Percentiles rank a stretch among this genome's conserved stretches.
Evolutionary conservation across 2,329 filamentous ascomycete species (phyloP).

Genomic region (Hirsutella thompsonii): DNA sequence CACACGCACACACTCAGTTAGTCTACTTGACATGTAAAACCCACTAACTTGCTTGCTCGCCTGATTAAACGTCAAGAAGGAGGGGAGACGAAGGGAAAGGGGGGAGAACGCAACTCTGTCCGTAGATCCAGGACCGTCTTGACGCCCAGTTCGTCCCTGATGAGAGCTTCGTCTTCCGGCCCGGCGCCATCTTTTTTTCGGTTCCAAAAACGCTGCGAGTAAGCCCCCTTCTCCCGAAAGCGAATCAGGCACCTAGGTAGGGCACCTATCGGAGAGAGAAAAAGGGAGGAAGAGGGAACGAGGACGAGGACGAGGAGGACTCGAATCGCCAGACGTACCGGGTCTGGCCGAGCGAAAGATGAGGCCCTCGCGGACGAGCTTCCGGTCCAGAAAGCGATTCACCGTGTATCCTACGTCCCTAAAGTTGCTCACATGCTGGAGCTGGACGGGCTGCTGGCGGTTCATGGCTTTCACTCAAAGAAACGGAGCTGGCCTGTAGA

Average conservation of each 20-base stretch:
- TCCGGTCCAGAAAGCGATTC: slow-evolving; percentile 43
- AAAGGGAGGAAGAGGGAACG: no score
- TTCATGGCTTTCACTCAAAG: slow-evolving; percentile 6
- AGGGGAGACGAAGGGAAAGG: no score
- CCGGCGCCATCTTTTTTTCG: slow-evolving; percentile 66
- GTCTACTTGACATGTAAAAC: no score
- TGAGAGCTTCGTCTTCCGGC: slow-evolving; percentile 42
- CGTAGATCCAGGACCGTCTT: slow-evolving; percentile 68
- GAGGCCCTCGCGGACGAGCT: slow-evolving; percentile 47
- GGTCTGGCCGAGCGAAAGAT: slow-evolving; percentile 57
- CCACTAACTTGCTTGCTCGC: no score
- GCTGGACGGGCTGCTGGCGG: slow-evolving; percentile 1
- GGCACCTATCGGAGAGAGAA: no score
- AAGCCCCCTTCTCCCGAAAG: no score
- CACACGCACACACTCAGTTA: no score
- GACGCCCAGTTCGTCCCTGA: slow-evolving; percentile 49
- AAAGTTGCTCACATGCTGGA: slow-evolving; percentile 50
- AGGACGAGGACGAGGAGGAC: no score
- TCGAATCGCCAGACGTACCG: slow-evolving; percentile 23
- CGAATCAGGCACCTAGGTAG: no score
- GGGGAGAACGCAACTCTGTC: slow-evolving; percentile 43
- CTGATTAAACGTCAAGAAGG: no score
- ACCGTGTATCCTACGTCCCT: slow-evolving; percentile 60
- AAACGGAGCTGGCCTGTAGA: no score
- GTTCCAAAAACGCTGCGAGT: no score